Evolutionary conservation across 2,329 filamentous ascomycete species (phyloP), one percentile per base, ranked within the genome.

Genomic region (Fusarium longipes): DNA sequence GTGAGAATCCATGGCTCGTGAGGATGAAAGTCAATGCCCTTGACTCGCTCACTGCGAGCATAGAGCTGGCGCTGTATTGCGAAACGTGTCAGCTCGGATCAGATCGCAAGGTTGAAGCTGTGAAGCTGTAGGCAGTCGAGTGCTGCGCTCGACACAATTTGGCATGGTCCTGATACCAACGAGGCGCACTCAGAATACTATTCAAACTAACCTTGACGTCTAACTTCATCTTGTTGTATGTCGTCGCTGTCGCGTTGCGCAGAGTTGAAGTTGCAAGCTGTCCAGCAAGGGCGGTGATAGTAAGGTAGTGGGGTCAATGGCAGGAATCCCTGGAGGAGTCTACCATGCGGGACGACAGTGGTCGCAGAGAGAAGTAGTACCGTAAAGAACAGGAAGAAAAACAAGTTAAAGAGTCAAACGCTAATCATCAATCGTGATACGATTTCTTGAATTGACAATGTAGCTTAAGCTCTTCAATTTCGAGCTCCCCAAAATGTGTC

Each of bases 1-100:
- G 95, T 97, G 76, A 98, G 87, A 72, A 94, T 92, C 93, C 95
- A 97, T 88, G 94, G 93, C 84, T 97, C 95, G 61, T 93, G 93
- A 39, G 93, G 94, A 79, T 98, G 95, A 80, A 97, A 98, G 84
- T 98, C 95, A 80, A 97, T 93, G 77, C 92, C 91, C 84, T 98
- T 98, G 72, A 98, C 95, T 83, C 95, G 91, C 87, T 98, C 93
- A 76, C 92, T 96, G 81, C 93, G 89, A 81, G 92, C 92, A 83
- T 81, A 82, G 70, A 82, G 77, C 78, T 82, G 81, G 72, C 81
- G 79, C 81, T 82, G 70, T 66, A 65, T 70, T 58, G 61, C 67
- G 69, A 66, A 63, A 57, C 55, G 60, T 67, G 71, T 73, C 68
- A 73, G 71, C 57, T 73, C 58, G 52, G 49, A 58, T 73, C 57